Evolutionary conservation across 495 filamentous ascomycete genomes (phyloP).

Genomic region (Penicillium lividum): DNA sequence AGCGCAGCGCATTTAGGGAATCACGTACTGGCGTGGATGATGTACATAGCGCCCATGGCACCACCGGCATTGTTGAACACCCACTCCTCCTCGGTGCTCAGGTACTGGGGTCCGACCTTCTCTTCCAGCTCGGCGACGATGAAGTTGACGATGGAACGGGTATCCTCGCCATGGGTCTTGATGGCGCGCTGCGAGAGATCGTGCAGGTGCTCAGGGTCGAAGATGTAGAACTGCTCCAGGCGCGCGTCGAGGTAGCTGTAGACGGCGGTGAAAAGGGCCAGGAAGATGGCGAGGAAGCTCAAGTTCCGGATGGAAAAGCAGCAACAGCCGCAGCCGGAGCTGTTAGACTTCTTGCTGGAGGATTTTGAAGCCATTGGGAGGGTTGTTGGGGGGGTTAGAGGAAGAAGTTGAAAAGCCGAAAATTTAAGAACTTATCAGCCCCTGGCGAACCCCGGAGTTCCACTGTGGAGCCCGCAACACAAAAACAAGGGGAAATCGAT

Average conservation of each 20-base stretch:
- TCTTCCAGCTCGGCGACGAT: slow-evolving; percentile 52
- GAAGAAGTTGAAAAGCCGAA: slow-evolving; percentile 1
- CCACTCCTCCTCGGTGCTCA: slow-evolving; percentile 50
- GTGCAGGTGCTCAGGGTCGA: slow-evolving; percentile 65
- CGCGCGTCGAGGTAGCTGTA: slow-evolving; percentile 66
- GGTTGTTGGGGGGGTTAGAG: slow-evolving; percentile 1
- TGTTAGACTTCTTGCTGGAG: slow-evolving; percentile 24
- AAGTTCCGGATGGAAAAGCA: slow-evolving; percentile 40
- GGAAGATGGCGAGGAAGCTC: slow-evolving; percentile 58
- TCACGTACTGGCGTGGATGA: slow-evolving; percentile 74
- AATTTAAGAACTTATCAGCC: slow-evolving; percentile 4
- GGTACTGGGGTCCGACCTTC: slow-evolving; percentile 39
- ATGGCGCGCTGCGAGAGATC: slow-evolving; percentile 67
- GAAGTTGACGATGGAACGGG: slow-evolving; percentile 63
- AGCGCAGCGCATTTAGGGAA: neutral
- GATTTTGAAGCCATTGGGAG: slow-evolving; percentile 32
- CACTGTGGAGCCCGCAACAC: slow-evolving; percentile 16
- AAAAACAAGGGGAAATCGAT: neutral
- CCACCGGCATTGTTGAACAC: slow-evolving; percentile 71
- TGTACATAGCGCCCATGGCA: slow-evolving; percentile 88
- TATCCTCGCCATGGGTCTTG: slow-evolving; percentile 69
- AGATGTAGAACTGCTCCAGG: slow-evolving; percentile 76
- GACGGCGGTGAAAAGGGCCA: slow-evolving; percentile 60
- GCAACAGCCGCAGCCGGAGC: slow-evolving; percentile 27
- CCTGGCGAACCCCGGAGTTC: slow-evolving; percentile 24